Percentiles rank a stretch among this genome's conserved stretches.
These are phyloP conservation scores for Diaporthe helianthi DNA, from an alignment of 2,329 filamentous ascomycete genomes.

Conservation along the genomic window DNA sequence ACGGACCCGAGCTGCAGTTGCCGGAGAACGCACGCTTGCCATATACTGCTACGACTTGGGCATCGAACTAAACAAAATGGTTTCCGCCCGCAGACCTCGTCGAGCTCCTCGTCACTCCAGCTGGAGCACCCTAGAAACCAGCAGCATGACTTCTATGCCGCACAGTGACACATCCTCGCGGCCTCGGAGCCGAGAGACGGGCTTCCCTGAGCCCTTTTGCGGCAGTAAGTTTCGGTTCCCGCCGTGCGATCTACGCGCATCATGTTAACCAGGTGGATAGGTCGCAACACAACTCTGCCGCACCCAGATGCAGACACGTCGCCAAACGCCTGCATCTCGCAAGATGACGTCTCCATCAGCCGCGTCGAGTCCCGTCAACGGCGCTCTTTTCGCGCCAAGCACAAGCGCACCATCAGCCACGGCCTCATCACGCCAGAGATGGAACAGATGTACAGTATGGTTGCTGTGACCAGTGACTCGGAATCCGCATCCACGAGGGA, in stretches of 20 bases:
- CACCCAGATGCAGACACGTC: slow-evolving; percentile 68
- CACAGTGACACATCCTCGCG: slow-evolving; percentile 35
- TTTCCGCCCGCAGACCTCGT: slow-evolving; percentile 31
- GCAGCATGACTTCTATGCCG: slow-evolving; percentile 32
- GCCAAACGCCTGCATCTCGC: slow-evolving; percentile 62
- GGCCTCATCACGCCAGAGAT: slow-evolving; percentile 51
- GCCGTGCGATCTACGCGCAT: background rate
- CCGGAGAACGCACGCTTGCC: background rate
- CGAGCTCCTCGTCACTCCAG: slow-evolving; percentile 27
- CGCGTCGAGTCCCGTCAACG: slow-evolving; percentile 52
- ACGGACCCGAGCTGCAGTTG: background rate
- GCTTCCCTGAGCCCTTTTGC: slow-evolving; percentile 60
- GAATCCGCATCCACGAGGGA: slow-evolving; percentile 32
- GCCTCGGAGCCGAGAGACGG: slow-evolving; percentile 50
- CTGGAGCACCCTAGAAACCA: slow-evolving; percentile 27
- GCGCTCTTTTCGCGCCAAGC: slow-evolving; percentile 55
- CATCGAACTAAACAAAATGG: slow-evolving; percentile 32
- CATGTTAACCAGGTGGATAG: slow-evolving; percentile 39
- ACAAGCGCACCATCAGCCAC: slow-evolving; percentile 55
- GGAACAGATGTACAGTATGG: slow-evolving; percentile 43
- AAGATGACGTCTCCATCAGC: slow-evolving; percentile 57
- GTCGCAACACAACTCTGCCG: slow-evolving; percentile 65
- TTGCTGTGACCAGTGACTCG: slow-evolving; percentile 38
- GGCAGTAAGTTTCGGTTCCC: slow-evolving; percentile 46
- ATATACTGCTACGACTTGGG: background rate